Base-by-base conservation (phyloP, 768 basidiomycete species). In the Calocera viscosa region DNA sequence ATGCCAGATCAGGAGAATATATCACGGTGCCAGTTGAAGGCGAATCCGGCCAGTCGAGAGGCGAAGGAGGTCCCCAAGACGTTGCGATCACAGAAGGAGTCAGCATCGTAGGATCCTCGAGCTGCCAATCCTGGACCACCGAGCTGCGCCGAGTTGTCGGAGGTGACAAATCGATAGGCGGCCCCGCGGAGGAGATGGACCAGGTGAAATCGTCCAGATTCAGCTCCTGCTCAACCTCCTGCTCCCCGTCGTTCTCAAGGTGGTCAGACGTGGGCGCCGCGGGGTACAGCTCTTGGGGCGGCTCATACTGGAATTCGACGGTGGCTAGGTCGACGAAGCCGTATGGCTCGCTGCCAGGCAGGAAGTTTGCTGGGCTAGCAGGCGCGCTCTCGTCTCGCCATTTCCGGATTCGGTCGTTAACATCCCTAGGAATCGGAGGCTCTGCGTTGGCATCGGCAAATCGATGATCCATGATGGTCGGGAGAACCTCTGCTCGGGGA, bases 101-200 rank as follows among this genome's bases (percentile, higher is more conserved):
- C 19, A 69, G 66, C 22, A 64, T 34, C 22, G 73, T 71, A 12
- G 74, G 77, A 8, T 78, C 80, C 64, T 76, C 74, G 40, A 77
- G 69, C 68, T 73, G 81, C 82, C 87, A 89, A 26, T 78, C 78
- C 39, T 79, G 72, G 43, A 76, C 76, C 67, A 75, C 75, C 68
- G 75, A 78, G 11, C 78, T 77, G 7, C 75, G 64, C 12, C 1
- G 81, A 81, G 34, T 63, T 28, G 78, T 73, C 14, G 76, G 73
- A 49, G 80, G 78, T 64, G 75, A 74, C 63, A 80, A 80, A 34
- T 74, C 73, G 14, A 75, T 74, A 3, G 76, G 76, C 24, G 88
- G 89, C n/a, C 89, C 88, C 1, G 75, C 74, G 7, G 88, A 89
- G 8, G 86, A 85, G 28, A 83, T 79, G 10, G 87, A 88, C 85